phyloP scores from a whole-genome alignment of 164 flowering plant species.

The Amborella trichopoda region DNA sequence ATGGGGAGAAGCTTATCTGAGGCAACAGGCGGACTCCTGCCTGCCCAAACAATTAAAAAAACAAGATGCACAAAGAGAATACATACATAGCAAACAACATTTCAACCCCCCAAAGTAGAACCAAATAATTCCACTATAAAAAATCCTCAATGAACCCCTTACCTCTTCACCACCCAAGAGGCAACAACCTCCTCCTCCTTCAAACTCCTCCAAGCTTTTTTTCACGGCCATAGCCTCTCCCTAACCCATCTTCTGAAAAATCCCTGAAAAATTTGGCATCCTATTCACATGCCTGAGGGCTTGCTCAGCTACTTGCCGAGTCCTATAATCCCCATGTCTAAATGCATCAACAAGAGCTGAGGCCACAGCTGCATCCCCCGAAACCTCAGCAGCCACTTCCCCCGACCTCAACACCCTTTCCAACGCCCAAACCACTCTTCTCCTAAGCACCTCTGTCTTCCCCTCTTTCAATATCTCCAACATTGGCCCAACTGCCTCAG shows the following conservation, averaged over 20 bases:
- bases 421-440: conserved; percentile 20
- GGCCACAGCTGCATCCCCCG: conserved; percentile 50
- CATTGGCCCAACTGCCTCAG: conserved; percentile 23
- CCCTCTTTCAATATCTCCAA: conserved; percentile 27
- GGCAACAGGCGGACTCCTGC: no score
- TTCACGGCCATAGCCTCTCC: no score
- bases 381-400: conserved; percentile 20
- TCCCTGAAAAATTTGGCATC: conserved; percentile 87
- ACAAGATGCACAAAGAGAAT: no score
- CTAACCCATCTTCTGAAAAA: conserved; percentile 48
- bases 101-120: no score
- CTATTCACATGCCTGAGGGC: conserved; percentile 84
- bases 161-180: no score
- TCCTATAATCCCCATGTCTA: conserved; percentile 67
- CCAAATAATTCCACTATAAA: no score
- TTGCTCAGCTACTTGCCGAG: conserved; percentile 81
- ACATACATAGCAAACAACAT: no score
- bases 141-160: no score
- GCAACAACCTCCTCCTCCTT: no score
- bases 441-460: conserved; percentile 18
- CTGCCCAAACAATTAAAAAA: no score
- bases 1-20: no score
- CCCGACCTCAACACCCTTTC: conserved; percentile 23
- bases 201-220: no score
- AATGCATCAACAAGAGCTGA: conserved; percentile 96